Conservation (phyloP, 2,329 filamentous ascomycete genomes). For the Exophiala viscosa region DNA sequence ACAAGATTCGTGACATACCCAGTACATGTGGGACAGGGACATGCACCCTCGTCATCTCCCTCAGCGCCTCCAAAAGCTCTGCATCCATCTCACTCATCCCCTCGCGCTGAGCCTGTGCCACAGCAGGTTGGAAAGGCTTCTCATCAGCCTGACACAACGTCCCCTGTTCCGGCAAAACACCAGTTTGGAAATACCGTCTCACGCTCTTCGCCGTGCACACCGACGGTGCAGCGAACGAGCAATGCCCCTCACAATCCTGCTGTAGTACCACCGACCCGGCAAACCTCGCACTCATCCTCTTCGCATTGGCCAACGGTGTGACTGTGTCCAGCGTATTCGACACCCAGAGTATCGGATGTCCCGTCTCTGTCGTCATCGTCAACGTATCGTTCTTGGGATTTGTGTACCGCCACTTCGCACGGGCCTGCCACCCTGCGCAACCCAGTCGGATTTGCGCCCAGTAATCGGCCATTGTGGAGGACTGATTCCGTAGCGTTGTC, state of each 20-base stretch:
- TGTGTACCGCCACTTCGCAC: conserved; percentile 28
- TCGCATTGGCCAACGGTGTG: conserved; percentile 29
- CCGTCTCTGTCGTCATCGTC: conserved; percentile 21
- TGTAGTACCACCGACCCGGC: conserved; percentile 37
- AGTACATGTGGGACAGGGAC: too few species aligned
- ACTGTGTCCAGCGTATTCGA: conserved; percentile 29
- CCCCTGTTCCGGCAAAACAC: conserved; percentile 33
- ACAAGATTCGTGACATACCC: too few species aligned
- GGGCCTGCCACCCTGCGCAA: conserved; percentile 24
- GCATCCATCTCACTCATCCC: too few species aligned
- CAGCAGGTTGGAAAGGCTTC: conserved; percentile 27
- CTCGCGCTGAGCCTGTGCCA: too few species aligned
- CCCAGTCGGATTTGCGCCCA: conserved; percentile 9
- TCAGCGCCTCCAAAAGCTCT: too few species aligned
- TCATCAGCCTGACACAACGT: conserved; percentile 37
- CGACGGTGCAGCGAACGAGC: conserved; percentile 28
- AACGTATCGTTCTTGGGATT: conserved; percentile 20
- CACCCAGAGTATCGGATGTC: conserved; percentile 30
- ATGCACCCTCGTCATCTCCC: too few species aligned
- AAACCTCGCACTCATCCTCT: conserved; percentile 27
- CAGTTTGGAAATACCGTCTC: conserved; percentile 42
- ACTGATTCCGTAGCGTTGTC: conserved; percentile 26
- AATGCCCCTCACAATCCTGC: conserved; percentile 42
- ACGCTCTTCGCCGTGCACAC: conserved; percentile 36
- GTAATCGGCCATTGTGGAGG: conserved; percentile 10